These are phyloP conservation scores for Acacia melanoxylon DNA, from an alignment of 306 rosid genomes.

Conservation along the genomic window DNA sequence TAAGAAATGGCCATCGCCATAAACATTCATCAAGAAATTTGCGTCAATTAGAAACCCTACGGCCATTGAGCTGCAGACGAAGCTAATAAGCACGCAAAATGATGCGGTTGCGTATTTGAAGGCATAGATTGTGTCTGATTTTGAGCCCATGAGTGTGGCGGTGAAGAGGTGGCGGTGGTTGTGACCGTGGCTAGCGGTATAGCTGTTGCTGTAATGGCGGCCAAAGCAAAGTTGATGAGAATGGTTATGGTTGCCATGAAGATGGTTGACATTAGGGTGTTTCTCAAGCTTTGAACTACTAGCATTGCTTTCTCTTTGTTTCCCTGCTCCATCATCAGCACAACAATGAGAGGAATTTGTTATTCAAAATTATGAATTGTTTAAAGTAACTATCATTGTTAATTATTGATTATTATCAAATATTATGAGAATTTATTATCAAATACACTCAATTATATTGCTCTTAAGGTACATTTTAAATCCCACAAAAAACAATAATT, in stretches of 20 bases:
- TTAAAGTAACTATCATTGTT: not conserved
- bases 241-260: conserved; percentile 63
- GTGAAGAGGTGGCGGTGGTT: conserved; percentile 33
- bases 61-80: conserved; percentile 74
- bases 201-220: conserved; percentile 61
- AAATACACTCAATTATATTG: not conserved
- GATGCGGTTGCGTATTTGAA: conserved; percentile 67
- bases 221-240: conserved; percentile 44
- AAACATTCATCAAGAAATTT: conserved; percentile 51
- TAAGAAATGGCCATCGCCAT: conserved; percentile 22
- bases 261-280: conserved; percentile 61
- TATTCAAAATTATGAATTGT: no score
- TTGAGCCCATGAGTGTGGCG: conserved; percentile 44
- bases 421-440: not conserved
- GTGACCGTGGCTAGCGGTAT: conserved; percentile 37
- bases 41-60: conserved; percentile 65
- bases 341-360: not conserved
- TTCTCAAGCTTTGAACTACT: conserved; percentile 74
- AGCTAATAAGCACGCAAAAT: conserved; percentile 54
- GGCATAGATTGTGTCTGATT: conserved; percentile 40
- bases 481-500: not conserved
- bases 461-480: not conserved
- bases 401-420: not conserved
- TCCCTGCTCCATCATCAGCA: conserved; percentile 37
- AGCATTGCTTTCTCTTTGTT: conserved; percentile 57